Evolutionary conservation across 1,284 basidiomycete species (phyloP).

Genomic region (Fomitiporia mediterranea): DNA sequence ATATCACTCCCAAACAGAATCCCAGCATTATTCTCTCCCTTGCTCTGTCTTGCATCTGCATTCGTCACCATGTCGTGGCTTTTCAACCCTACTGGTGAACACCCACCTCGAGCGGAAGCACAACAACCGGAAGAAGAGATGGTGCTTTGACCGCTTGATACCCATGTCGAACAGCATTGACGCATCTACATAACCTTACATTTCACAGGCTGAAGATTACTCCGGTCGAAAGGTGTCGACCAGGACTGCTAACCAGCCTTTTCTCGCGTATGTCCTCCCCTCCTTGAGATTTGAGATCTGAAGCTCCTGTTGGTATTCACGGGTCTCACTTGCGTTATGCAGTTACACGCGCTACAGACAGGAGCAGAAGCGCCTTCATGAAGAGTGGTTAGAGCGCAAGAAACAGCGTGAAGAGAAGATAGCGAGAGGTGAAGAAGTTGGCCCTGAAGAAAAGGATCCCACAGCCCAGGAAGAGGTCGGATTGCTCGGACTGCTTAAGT

Average conservation of each 20-base stretch:
- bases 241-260: conserved; percentile 77
- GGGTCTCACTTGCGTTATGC: conserved; percentile 18
- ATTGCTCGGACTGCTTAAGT: conserved; percentile 60
- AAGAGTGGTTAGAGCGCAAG: conserved; percentile 66
- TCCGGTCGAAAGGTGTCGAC: conserved; percentile 64
- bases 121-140: conserved; percentile 27
- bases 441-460: conserved; percentile 66
- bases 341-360: conserved; percentile 69
- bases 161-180: too few species aligned
- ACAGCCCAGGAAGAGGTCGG: conserved; percentile 64
- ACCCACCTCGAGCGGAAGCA: conserved; percentile 27
- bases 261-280: conserved; percentile 58
- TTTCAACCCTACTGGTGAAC: conserved; percentile 43
- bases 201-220: conserved; percentile 25
- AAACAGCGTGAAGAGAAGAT: conserved; percentile 67
- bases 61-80: conserved; percentile 47
- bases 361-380: conserved; percentile 54
- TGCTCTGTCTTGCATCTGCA: too few species aligned
- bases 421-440: conserved; percentile 66
- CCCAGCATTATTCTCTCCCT: background rate
- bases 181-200: background rate
- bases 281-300: background rate
- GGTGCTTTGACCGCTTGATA: conserved; percentile 3
- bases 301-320: conserved; percentile 4
- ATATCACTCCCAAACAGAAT: too few species aligned